A percentile compares a stretch with the other conserved stretches of the same genome.
phyloP scores from a whole-genome alignment of 495 filamentous ascomycete species.

The Melanomma pulvis-pyrius region DNA sequence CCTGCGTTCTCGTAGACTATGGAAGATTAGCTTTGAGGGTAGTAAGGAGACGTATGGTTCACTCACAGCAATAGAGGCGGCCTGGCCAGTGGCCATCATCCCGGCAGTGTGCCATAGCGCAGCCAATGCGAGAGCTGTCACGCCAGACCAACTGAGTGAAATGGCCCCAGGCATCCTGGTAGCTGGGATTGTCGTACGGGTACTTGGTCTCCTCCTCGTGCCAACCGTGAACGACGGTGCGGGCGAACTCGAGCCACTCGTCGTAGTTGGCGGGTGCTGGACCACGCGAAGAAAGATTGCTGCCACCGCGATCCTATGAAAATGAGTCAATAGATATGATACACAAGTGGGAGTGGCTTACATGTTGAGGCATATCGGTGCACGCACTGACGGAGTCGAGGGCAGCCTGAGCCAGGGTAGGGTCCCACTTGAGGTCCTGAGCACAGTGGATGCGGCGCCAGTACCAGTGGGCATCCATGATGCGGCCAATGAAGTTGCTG shows the following conservation, averaged over 20 bases:
- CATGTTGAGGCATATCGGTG: constrained; percentile 21
- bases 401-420: constrained; percentile 14
- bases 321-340: not conserved
- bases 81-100: constrained; percentile 3
- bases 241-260: constrained; percentile 19
- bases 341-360: not conserved
- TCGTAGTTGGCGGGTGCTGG: constrained; percentile 17
- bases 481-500: constrained; percentile 19
- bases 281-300: constrained; percentile 23
- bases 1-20: constrained; percentile 28
- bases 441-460: constrained; percentile 30
- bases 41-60: not conserved
- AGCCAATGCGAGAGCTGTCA: constrained; percentile 68
- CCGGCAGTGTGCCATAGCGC: constrained; percentile 49
- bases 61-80: constrained; percentile 36
- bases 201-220: constrained; percentile 35
- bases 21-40: not conserved
- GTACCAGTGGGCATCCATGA: constrained; percentile 32
- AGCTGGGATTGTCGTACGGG: constrained; percentile 59
- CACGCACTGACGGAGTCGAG: constrained; percentile 20
- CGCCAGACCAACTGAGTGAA: constrained; percentile 87
- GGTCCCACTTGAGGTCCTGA: constrained; percentile 30
- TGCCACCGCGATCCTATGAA: constrained; percentile 24
- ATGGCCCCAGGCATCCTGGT: constrained; percentile 69
- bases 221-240: constrained; percentile 19